Conservation (phyloP, 305 asterid species). For the Fraxinus angustifolia region DNA sequence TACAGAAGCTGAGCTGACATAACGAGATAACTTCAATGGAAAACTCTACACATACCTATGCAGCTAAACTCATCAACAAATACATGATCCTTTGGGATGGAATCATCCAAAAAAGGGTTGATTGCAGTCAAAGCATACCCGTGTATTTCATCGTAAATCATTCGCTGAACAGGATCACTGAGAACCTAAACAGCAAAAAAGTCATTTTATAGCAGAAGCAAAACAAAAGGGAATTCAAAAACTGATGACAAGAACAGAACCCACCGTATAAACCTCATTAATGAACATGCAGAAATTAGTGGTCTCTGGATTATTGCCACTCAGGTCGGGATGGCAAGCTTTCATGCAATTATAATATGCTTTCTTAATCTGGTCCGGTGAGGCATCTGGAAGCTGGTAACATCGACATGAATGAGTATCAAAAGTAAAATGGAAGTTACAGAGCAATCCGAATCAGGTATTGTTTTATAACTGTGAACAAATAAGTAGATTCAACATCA, state of each 20-base stretch:
- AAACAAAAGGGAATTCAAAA: background rate
- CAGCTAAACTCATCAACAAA: conserved; percentile 98
- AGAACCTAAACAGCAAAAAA: conserved; percentile 60
- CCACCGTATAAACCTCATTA: conserved; percentile 79
- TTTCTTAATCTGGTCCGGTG: conserved; percentile 83
- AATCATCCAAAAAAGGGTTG: conserved; percentile 79
- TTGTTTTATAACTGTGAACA: background rate
- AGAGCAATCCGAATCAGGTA: background rate
- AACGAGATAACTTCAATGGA: background rate
- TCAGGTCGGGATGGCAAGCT: conserved; percentile 95
- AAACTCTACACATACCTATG: conserved; percentile 54
- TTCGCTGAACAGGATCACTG: conserved; percentile 93
- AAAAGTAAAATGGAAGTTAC: background rate
- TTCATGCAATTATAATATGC: conserved; percentile 94
- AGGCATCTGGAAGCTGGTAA: conserved; percentile 81
- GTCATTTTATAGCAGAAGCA: conserved; percentile 24
- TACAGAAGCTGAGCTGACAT: background rate
- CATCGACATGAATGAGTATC: conserved; percentile 7
- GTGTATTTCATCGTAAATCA: conserved; percentile 90
- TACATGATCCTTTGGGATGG: conserved; percentile 68
- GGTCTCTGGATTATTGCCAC: conserved; percentile 82
- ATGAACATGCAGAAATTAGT: conserved; percentile 92
- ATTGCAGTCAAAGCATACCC: conserved; percentile 84
- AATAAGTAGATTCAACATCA: background rate
- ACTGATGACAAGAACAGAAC: conserved; percentile 17